Evolutionary conservation across 2,329 filamentous ascomycete species (phyloP), one percentile per base, ranked within the genome.

Genomic region (Orbilia blumenaviensis): DNA sequence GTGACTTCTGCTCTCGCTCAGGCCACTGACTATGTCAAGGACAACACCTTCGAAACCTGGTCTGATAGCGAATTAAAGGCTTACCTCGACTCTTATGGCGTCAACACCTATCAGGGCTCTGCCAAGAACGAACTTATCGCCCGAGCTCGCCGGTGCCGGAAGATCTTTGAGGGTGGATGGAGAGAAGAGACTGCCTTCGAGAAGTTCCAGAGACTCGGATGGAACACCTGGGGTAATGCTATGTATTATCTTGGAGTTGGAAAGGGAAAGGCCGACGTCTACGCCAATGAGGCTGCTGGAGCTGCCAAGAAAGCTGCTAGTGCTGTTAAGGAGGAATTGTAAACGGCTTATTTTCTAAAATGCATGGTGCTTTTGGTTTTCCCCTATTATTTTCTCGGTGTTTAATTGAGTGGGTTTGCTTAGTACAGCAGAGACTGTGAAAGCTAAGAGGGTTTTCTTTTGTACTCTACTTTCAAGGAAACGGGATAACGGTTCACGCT

Each of bases 81-180:
- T 0, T 94, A 94, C 81, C 87, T 94, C 5, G 92, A 94, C 81
- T 91, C 89, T 77, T 94, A 93, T 78, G 92, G 92, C 38, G 84
- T 94, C 42, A 86, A 87, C 64, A 84, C 87, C 42, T 90, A 89
- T 46, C 90, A 92, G 81, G 89, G 89, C 4, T 89, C 89, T 16
- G 90, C 85, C 69, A 80, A 89, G 67, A 90, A 94, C 74, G 87
- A 93, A 81, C 85, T 94, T 18, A 88, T 88, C 76, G 90, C 91
- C 7, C 85, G 88, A 73, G 92, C 90, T 14, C 89, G 91, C 79
- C 90, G 89, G 82, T 90, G 93, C 80, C 87, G 88, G 21, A 91
- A 90, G 21, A 93, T 90, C 82, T 94, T 93, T 85, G 88, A 87
- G 80, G 92, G 94, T 80, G 92, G 92, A 62, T 92, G 90, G 3